A percentile compares a stretch with the other conserved stretches of the same genome.
Evolutionary conservation across 768 basidiomycete species (phyloP).

Genomic region (Phanerochaete sordida): DNA sequence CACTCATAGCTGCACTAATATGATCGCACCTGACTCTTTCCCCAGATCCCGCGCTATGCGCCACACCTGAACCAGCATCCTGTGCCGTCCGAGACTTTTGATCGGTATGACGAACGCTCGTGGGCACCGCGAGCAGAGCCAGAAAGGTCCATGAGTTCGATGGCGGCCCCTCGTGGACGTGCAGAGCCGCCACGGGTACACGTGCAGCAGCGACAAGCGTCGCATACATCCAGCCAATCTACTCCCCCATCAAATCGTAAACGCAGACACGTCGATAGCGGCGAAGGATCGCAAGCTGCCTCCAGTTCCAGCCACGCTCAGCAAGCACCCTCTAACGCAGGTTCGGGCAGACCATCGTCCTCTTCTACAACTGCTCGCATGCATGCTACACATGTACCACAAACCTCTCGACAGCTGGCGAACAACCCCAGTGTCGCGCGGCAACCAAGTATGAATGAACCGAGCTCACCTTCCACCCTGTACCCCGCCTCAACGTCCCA

Average conservation of each 20-base stretch:
- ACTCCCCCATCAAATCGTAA: not conserved
- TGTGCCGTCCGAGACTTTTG: not conserved
- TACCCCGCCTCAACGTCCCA: not conserved
- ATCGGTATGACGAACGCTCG: not conserved
- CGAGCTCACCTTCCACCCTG: not conserved
- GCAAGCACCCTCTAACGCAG: too few relatives aligned
- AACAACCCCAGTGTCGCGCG: too few relatives aligned
- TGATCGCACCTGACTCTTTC: not conserved
- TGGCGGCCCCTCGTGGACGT: not conserved
- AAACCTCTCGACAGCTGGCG: too few relatives aligned
- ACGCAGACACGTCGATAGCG: not conserved
- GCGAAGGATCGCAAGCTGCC: too few relatives aligned
- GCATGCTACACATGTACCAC: too few relatives aligned
- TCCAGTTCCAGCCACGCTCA: too few relatives aligned
- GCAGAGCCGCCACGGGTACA: not conserved
- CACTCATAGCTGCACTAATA: not conserved
- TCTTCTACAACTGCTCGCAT: too few relatives aligned
- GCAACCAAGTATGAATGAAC: not conserved
- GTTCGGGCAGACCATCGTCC: too few relatives aligned
- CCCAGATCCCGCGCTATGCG: not conserved
- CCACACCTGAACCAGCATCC: not conserved
- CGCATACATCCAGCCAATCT: not conserved
- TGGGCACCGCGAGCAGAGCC: not conserved
- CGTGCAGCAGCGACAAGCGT: not conserved
- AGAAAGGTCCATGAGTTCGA: not conserved